Conservation (phyloP, 257 asterid species). For the Plantago major region DNA sequence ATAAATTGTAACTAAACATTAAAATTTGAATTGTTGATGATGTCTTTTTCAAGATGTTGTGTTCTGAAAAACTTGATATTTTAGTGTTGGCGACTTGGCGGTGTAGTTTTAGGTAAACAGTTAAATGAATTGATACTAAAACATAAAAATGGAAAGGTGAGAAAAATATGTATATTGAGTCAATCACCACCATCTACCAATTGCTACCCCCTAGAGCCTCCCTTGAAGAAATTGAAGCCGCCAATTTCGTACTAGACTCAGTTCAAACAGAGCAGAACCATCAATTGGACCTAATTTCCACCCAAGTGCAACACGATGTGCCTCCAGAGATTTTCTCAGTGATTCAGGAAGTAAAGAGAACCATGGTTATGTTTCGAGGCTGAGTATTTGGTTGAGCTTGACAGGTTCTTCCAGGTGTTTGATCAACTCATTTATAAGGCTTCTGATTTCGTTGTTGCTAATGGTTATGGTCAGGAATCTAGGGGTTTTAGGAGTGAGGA, state of each 20-base stretch:
- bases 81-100: too few species aligned
- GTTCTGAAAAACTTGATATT: too few species aligned
- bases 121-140: too few species aligned
- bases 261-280: slow-evolving; percentile 40
- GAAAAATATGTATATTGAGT: too few species aligned
- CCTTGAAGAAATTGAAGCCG: slow-evolving; percentile 58
- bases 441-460: slow-evolving; percentile 54
- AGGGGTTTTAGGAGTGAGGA: slow-evolving; percentile 23
- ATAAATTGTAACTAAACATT: too few species aligned
- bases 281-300: slow-evolving; percentile 47
- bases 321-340: slow-evolving; percentile 51
- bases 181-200: slow-evolving; percentile 56
- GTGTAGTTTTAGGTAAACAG: too few species aligned
- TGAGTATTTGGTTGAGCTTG: slow-evolving; percentile 48
- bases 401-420: slow-evolving; percentile 44
- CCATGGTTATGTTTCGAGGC: slow-evolving; percentile 50
- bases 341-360: slow-evolving; percentile 40
- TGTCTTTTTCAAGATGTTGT: too few species aligned
- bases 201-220: slow-evolving; percentile 65
- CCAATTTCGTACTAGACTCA: slow-evolving; percentile 51
- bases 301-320: slow-evolving; percentile 33
- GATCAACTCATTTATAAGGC: slow-evolving; percentile 57
- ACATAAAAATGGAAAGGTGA: too few species aligned
- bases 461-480: slow-evolving; percentile 10
- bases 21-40: too few species aligned